phyloP scores from a whole-genome alignment of 225 moss, liverwort and hornwort species.

The Pleurozium schreberi region DNA sequence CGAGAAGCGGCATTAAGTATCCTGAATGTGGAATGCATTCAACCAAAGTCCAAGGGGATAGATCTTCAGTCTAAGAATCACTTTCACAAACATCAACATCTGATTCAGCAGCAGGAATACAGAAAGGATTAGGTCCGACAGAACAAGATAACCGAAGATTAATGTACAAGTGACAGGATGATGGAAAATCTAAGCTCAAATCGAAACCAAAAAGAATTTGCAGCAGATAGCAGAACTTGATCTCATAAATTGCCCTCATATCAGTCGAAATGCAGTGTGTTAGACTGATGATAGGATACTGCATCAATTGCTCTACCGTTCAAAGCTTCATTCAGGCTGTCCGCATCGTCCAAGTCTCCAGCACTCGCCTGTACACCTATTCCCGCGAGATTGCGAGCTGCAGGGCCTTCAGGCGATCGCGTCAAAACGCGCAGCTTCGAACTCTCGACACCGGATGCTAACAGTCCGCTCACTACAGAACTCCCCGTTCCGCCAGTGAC shows the following conservation, averaged over 20 bases:
- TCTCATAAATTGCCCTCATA: neutral
- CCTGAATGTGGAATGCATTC: neutral
- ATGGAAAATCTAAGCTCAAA: neutral
- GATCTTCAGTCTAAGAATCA: neutral
- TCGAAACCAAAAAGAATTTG: neutral
- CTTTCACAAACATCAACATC: neutral
- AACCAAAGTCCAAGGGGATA: neutral
- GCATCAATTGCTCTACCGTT: conserved; percentile 4
- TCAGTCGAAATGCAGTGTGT: neutral
- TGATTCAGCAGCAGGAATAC: neutral
- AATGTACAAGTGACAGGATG: neutral
- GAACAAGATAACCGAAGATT: neutral
- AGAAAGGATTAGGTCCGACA: neutral
- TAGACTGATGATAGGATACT: neutral
- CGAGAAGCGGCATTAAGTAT: neutral
- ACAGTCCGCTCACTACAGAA: conserved; percentile 29
- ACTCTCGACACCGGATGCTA: conserved; percentile 17
- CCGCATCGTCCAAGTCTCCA: conserved; percentile 39
- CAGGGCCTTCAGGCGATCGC: conserved; percentile 19
- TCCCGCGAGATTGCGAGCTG: conserved; percentile 13
- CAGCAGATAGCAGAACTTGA: neutral
- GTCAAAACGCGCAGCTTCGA: conserved; percentile 31
- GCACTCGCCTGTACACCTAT: conserved; percentile 15
- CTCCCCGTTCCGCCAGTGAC: conserved; percentile 42
- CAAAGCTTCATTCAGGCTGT: neutral